These are phyloP conservation scores for Phialocephala sp. DNA, from an alignment of 2,329 filamentous ascomycete genomes.

Conservation along the genomic window DNA sequence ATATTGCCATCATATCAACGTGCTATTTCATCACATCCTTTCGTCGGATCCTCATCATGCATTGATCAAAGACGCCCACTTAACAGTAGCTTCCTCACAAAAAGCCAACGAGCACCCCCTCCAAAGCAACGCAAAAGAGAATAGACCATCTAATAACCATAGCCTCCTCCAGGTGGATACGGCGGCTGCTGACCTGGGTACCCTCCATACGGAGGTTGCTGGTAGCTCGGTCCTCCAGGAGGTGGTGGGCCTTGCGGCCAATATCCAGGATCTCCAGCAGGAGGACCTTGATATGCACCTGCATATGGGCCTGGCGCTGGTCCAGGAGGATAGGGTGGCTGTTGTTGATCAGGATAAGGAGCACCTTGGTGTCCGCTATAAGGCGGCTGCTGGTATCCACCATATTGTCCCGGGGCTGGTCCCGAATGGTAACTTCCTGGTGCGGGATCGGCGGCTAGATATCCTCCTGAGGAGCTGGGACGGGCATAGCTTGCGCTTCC, in stretches of 20 bases:
- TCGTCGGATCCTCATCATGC: background rate
- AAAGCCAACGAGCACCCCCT: background rate
- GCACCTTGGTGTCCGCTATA: constrained; percentile 14
- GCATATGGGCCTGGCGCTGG: background rate
- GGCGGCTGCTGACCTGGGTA: constrained; percentile 5
- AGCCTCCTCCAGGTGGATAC: constrained; percentile 17
- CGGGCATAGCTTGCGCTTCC: constrained; percentile 28
- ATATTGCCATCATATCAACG: background rate
- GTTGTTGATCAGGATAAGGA: constrained; percentile 11
- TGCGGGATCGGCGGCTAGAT: constrained; percentile 33
- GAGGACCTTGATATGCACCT: constrained; percentile 13
- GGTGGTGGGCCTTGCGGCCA: constrained; percentile 13
- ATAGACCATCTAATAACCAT: background rate
- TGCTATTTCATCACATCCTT: background rate
- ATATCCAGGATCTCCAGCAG: constrained; percentile 11
- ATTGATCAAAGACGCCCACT: background rate
- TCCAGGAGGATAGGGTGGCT: constrained; percentile 6
- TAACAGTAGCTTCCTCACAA: background rate
- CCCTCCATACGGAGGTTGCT: constrained; percentile 20
- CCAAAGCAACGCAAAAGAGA: background rate
- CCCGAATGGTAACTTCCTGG: constrained; percentile 32
- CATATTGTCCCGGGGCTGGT: constrained; percentile 26
- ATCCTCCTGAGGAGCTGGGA: constrained; percentile 34
- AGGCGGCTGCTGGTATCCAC: constrained; percentile 10
- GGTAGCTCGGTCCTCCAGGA: constrained; percentile 11